Evolutionary conservation across 2,329 filamentous ascomycete species (phyloP).

Genomic region (Claviceps spartinae): DNA sequence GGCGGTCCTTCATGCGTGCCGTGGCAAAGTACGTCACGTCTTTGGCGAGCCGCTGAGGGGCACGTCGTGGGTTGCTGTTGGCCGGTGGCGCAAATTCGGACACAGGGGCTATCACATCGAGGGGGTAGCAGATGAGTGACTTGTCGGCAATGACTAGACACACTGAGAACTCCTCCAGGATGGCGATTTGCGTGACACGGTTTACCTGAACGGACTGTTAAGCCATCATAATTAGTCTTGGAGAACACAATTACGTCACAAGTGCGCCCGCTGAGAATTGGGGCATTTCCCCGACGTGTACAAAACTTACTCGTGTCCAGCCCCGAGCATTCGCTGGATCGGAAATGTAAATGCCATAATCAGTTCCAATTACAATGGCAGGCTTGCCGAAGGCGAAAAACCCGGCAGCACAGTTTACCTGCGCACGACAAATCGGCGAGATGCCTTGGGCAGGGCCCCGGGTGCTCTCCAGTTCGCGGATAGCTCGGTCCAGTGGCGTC

Average conservation of each 20-base stretch:
- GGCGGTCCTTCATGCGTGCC: constrained; percentile 92
- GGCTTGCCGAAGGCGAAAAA: constrained; percentile 75
- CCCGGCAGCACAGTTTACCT: constrained; percentile 84
- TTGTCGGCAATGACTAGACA: constrained; percentile 88
- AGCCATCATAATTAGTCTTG: constrained; percentile 1
- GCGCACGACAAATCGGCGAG: constrained; percentile 65
- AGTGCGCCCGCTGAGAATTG: background rate
- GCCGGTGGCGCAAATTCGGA: constrained; percentile 46
- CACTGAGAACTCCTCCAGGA: constrained; percentile 89
- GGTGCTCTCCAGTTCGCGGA: constrained; percentile 71
- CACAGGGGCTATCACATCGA: constrained; percentile 66
- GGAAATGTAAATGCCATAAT: constrained; percentile 84
- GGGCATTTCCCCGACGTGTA: background rate
- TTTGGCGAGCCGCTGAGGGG: constrained; percentile 84
- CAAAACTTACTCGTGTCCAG: constrained; percentile 62
- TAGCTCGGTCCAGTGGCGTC: constrained; percentile 82
- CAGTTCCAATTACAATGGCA: constrained; percentile 88
- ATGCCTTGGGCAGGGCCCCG: constrained; percentile 61
- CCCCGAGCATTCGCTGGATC: constrained; percentile 81
- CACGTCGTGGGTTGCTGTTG: constrained; percentile 62
- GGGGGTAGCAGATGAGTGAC: constrained; percentile 80
- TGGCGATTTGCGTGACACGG: constrained; percentile 81
- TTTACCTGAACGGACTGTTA: constrained; percentile 58
- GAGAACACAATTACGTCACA: background rate
- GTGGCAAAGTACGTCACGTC: constrained; percentile 96